Evolutionary conservation across 1,284 basidiomycete genomes (phyloP).

Genomic region (Lentinus polychrous): DNA sequence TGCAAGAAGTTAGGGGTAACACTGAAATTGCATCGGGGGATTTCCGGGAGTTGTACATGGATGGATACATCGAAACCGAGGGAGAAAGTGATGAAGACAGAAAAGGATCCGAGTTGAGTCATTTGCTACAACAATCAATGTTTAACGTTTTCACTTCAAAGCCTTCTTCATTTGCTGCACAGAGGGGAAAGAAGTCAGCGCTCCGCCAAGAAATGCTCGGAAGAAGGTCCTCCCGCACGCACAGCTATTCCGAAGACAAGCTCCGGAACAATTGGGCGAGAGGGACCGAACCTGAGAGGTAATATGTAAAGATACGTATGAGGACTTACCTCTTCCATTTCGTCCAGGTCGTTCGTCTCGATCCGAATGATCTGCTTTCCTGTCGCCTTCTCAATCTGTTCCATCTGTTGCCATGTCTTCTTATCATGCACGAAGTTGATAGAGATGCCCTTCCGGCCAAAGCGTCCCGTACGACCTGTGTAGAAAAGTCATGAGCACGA

Average conservation of each 20-base stretch:
- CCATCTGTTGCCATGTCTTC: constrained; percentile 79
- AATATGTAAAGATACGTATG: constrained; percentile 5
- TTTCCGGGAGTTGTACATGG: not conserved
- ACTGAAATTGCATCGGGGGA: not conserved
- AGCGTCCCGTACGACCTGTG: constrained; percentile 87
- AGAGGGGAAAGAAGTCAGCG: not conserved
- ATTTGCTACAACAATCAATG: too few relatives aligned
- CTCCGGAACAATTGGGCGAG: not conserved
- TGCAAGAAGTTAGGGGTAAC: not conserved
- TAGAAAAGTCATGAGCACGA: not conserved
- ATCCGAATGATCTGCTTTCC: constrained; percentile 76
- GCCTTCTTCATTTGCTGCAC: constrained; percentile 71
- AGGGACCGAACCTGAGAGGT: too few relatives aligned
- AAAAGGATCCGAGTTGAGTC: constrained; percentile 9
- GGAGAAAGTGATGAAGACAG: constrained; percentile 18
- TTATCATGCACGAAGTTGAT: constrained; percentile 93
- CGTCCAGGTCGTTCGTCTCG: constrained; percentile 79
- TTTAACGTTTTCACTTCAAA: constrained; percentile 41
- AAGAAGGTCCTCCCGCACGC: not conserved
- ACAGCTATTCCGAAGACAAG: not conserved
- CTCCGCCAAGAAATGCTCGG: not conserved
- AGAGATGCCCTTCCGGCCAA: constrained; percentile 93
- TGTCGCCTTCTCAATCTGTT: constrained; percentile 73
- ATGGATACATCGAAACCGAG: not conserved
- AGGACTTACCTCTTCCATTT: constrained; percentile 75